phyloP scores from a whole-genome alignment of 2,329 filamentous ascomycete species.

The Colletotrichum tamarilloi region DNA sequence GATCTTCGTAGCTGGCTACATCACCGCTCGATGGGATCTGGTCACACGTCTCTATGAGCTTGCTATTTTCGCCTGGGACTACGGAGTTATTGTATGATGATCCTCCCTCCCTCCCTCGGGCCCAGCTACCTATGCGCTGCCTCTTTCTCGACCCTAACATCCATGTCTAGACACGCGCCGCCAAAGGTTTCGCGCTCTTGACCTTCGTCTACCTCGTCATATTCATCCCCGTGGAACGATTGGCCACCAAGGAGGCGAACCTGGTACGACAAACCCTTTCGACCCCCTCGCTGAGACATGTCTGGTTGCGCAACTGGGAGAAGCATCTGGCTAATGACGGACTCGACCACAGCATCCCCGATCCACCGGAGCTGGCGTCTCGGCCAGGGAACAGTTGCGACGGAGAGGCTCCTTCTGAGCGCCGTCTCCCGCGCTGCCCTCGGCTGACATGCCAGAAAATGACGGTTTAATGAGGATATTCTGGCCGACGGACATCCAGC shows the following conservation, averaged over 20 bases:
- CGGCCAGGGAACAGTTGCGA: constrained; percentile 93
- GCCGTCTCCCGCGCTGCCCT: constrained; percentile 41
- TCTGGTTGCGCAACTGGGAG: constrained; percentile 23
- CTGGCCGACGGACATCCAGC: constrained; percentile 89
- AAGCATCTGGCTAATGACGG: constrained; percentile 41
- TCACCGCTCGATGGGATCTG: constrained; percentile 98
- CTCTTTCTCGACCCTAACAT: constrained; percentile 13
- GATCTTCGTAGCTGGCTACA: constrained; percentile 99
- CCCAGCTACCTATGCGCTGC: constrained; percentile 19
- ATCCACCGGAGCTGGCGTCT: constrained; percentile 81
- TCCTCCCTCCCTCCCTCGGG: neutral
- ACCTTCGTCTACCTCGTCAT: constrained; percentile 87
- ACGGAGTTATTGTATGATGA: constrained; percentile 89
- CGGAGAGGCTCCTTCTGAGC: constrained; percentile 93
- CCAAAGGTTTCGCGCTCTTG: constrained; percentile 85
- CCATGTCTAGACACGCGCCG: constrained; percentile 75
- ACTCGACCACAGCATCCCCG: constrained; percentile 77
- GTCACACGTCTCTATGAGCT: constrained; percentile 97
- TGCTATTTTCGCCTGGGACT: constrained; percentile 96
- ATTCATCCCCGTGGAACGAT: constrained; percentile 83
- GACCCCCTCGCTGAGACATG: constrained; percentile 28
- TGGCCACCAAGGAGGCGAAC: constrained; percentile 83
- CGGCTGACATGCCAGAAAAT: constrained; percentile 73
- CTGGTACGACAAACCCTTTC: constrained; percentile 68
- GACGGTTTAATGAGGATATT: constrained; percentile 98